Conservation (phyloP, 2,329 filamentous ascomycete genomes). For the Coniochaeta sp. region DNA sequence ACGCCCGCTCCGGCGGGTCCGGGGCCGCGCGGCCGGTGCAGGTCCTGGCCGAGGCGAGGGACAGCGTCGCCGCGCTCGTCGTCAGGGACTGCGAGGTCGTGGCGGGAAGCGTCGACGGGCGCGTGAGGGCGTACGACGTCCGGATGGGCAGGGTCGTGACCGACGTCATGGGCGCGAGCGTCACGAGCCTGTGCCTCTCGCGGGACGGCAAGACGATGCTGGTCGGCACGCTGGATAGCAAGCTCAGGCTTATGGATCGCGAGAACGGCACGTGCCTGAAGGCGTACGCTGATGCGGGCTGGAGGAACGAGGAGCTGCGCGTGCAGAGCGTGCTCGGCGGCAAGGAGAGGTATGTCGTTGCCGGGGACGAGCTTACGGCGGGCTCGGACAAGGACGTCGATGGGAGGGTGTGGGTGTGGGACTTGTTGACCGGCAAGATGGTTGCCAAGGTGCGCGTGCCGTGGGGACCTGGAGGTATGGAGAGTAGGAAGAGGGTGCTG, state of each 20-base stretch:
- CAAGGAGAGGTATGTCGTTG: slow-evolving; percentile 70
- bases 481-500: slow-evolving; percentile 40
- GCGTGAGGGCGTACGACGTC: slow-evolving; percentile 75
- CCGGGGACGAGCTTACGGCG: slow-evolving; percentile 63
- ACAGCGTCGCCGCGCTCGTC: slow-evolving; percentile 51
- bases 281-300: slow-evolving; percentile 53
- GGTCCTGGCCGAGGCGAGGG: slow-evolving; percentile 64
- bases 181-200: slow-evolving; percentile 70
- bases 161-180: slow-evolving; percentile 61
- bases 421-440: slow-evolving; percentile 66
- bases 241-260: slow-evolving; percentile 74
- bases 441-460: slow-evolving; percentile 54
- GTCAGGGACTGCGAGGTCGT: slow-evolving; percentile 53
- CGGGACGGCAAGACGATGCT: slow-evolving; percentile 68
- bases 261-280: slow-evolving; percentile 65
- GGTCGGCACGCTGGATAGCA: slow-evolving; percentile 68
- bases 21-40: slow-evolving; percentile 56
- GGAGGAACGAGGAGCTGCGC: slow-evolving; percentile 63
- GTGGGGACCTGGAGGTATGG: slow-evolving; percentile 46
- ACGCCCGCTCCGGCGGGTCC: slow-evolving; percentile 42
- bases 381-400: slow-evolving; percentile 27
- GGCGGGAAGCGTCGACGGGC: slow-evolving; percentile 76
- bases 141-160: slow-evolving; percentile 63
- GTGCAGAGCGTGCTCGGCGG: slow-evolving; percentile 69
- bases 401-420: slow-evolving; percentile 72